phyloP scores from a whole-genome alignment of 192 early-diverging fungal species.

The Umbelopsis sp. region DNA sequence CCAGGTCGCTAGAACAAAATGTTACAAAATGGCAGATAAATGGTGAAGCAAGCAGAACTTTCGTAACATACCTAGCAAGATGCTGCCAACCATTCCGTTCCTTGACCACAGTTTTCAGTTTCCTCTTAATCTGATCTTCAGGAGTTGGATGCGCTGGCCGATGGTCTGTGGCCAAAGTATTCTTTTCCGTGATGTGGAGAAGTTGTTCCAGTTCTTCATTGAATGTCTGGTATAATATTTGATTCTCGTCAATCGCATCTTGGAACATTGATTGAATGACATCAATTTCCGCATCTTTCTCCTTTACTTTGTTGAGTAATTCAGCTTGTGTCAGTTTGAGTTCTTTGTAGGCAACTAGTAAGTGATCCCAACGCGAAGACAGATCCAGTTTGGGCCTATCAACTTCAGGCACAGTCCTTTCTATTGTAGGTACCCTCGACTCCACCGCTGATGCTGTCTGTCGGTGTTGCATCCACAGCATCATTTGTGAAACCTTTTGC shows the following conservation, averaged over 20 bases:
- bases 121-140: constrained; percentile 6
- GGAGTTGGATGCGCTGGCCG: constrained; percentile 10
- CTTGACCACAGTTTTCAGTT: constrained; percentile 3
- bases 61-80: neutral
- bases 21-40: neutral
- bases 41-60: no score
- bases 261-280: neutral
- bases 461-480: constrained; percentile 1
- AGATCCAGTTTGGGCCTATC: neutral
- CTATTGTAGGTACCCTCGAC: neutral
- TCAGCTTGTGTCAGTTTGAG: neutral
- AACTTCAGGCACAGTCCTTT: neutral
- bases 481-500: constrained; percentile 3
- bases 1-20: neutral
- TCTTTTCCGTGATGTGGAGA: neutral
- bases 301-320: neutral
- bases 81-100: constrained; percentile 8
- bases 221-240: constrained; percentile 4
- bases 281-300: constrained; percentile 8
- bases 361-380: neutral
- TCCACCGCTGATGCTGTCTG: neutral
- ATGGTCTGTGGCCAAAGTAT: neutral
- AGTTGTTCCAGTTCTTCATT: constrained; percentile 12
- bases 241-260: constrained; percentile 10
- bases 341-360: neutral